Conservation (phyloP, 2,329 filamentous ascomycete genomes). For the Aureobasidium sp. region DNA sequence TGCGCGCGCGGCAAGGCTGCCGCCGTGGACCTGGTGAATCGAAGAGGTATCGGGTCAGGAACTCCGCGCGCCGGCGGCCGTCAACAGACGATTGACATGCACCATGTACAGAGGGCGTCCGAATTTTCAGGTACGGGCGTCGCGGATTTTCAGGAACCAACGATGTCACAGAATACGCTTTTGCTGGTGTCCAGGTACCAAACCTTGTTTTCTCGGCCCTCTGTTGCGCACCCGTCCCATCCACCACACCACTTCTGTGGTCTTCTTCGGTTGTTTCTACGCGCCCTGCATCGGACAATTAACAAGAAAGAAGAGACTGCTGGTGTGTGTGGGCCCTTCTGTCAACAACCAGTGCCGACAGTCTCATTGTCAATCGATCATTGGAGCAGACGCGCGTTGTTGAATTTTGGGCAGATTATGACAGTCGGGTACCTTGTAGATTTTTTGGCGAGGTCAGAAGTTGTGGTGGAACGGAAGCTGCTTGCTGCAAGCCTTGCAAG, state of each 20-base stretch:
- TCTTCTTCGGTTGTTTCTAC: neutral
- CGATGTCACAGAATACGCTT: constrained; percentile 1
- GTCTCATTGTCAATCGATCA: neutral
- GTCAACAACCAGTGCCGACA: neutral
- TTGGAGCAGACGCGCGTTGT: constrained; percentile 1
- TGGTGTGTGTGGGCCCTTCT: constrained; percentile 4
- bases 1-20: neutral
- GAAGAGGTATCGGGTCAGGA: neutral
- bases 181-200: constrained; percentile 2
- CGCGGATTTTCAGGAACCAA: constrained; percentile 14
- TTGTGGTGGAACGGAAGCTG: neutral
- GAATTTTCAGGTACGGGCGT: neutral
- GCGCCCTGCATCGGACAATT: constrained; percentile 9
- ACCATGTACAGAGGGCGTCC: neutral
- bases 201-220: constrained; percentile 6
- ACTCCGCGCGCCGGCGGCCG: neutral
- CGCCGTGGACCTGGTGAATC: neutral
- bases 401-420: constrained; percentile 1
- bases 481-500: neutral
- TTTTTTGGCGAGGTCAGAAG: neutral
- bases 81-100: neutral
- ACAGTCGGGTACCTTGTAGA: neutral
- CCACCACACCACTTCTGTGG: neutral
- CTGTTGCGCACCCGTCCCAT: neutral
- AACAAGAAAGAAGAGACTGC: neutral